Conservation (phyloP, 2,329 filamentous ascomycete genomes). For the Penicillium freii region DNA sequence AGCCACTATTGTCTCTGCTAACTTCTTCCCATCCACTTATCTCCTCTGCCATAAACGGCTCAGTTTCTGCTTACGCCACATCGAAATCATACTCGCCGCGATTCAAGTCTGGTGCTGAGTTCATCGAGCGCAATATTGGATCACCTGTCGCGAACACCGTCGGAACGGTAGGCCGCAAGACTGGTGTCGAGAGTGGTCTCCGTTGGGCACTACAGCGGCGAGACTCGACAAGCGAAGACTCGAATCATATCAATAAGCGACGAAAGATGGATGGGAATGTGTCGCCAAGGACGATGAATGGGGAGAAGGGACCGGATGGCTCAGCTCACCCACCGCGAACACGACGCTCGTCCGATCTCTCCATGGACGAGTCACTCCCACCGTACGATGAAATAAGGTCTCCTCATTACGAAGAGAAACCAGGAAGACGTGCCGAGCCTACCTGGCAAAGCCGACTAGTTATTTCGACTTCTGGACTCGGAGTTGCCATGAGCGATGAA, state of each 20-base stretch:
- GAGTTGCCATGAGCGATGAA: slow-evolving; percentile 86
- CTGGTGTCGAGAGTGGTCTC: slow-evolving; percentile 82
- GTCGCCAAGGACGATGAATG: slow-evolving; percentile 42
- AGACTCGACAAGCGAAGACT: slow-evolving; percentile 33
- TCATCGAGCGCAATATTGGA: slow-evolving; percentile 81
- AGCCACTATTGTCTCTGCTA: slow-evolving; percentile 81
- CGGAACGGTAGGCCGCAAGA: slow-evolving; percentile 76
- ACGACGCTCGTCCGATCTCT: slow-evolving; percentile 62
- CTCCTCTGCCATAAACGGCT: slow-evolving; percentile 79
- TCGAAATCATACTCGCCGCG: slow-evolving; percentile 89
- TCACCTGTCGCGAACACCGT: slow-evolving; percentile 82
- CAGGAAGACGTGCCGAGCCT: slow-evolving; percentile 33
- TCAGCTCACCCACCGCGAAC: slow-evolving; percentile 21
- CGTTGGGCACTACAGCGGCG: slow-evolving; percentile 70
- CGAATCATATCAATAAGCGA: slow-evolving; percentile 40
- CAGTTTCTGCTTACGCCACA: slow-evolving; percentile 78
- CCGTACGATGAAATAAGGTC: slow-evolving; percentile 79
- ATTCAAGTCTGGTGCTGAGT: slow-evolving; percentile 85
- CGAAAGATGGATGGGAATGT: slow-evolving; percentile 44
- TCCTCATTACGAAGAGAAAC: slow-evolving; percentile 63
- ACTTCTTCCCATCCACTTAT: slow-evolving; percentile 86
- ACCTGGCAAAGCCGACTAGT: slow-evolving; percentile 81
- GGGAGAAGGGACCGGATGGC: slow-evolving; percentile 44
- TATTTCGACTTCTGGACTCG: slow-evolving; percentile 85
- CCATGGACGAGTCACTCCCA: slow-evolving; percentile 71